Conservation (phyloP, 306 rosid species). For the Amphicarpaea edgeworthii region DNA sequence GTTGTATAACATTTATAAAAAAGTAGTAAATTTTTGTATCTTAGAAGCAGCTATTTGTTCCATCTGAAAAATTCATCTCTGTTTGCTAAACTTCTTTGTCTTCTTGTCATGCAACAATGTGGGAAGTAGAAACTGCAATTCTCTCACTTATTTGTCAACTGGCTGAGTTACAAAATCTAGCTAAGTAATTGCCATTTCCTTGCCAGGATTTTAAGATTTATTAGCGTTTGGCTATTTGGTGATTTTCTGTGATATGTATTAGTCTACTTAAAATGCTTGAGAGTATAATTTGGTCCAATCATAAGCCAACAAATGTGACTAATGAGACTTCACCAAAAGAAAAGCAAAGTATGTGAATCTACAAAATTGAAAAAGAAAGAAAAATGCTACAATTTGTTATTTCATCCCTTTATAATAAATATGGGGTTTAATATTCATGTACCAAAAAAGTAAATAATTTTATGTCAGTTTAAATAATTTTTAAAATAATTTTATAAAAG, state of each 20-base stretch:
- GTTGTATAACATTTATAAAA: constrained; percentile 49
- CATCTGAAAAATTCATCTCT: constrained; percentile 17
- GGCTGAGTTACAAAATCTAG: background rate
- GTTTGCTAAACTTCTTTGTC: background rate
- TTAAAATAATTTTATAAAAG: too few species aligned
- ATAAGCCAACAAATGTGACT: background rate
- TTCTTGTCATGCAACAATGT: background rate
- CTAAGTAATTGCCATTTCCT: constrained; percentile 21
- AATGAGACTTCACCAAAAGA: background rate
- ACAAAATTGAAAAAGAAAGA: too few species aligned
- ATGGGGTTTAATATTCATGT: too few species aligned
- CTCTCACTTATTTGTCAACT: constrained; percentile 10
- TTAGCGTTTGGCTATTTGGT: background rate
- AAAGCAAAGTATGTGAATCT: too few species aligned
- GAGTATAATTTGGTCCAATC: background rate
- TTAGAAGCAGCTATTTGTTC: constrained; percentile 13
- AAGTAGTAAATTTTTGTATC: constrained; percentile 42
- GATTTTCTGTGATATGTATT: background rate
- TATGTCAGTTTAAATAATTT: too few species aligned
- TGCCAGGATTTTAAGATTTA: constrained; percentile 17
- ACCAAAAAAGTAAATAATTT: too few species aligned
- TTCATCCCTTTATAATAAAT: too few species aligned
- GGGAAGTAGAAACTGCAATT: background rate
- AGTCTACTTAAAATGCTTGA: background rate
- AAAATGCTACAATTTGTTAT: too few species aligned